Evolutionary conservation across 2,329 filamentous ascomycete genomes (phyloP), one percentile per base, ranked within the genome.

Genomic region (Diaporthe australafricana): DNA sequence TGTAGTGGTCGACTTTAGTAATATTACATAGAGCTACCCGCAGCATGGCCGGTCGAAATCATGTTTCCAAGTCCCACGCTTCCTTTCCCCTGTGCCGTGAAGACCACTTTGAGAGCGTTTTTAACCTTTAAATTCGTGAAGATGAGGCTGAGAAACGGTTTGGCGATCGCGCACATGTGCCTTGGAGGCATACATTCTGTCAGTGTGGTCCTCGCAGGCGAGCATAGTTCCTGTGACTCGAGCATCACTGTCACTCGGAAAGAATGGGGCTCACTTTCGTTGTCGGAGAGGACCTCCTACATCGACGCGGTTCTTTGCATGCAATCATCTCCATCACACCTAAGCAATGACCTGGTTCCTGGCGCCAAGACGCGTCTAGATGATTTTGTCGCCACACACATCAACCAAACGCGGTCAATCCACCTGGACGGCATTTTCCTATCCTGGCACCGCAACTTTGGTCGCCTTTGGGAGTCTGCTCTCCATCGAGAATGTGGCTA

Each of bases 351-450:
- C 8, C 35, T 32, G 45, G 48, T 45, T 17, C 52, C 63, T n/a
- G 63, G 42, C n/a, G 63, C 45, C 2, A 40, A 42, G 30, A 55
- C 42, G 16, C 77, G 79, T 32, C 80, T 74, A 17, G 80, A 81
- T 45, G 79, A 81, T 32, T 81, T 80, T 35, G 77, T 78, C 11
- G 77, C 56, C 27, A 77, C 76, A 22, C 72, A 76, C 76, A 35
- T 78, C 50, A 57, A 66, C 22, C 69, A 57, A 25, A 71, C 69
- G 7, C 27, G 53, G 5, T 70, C 60, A 7, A 72, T 72, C 17
- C 71, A 72, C 42, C 25, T 70, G 22, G 55, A 56, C 27, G 71
- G 47, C 32, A 56, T 38, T 11, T 71, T 71, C 8, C 69, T 71
- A 2, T 65, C 56, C 35, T 71, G 69, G 69, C 69, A 71, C 62